Evolutionary conservation across 225 moss, liverwort and hornwort genomes (phyloP), one percentile per base, ranked within the genome.

Genomic region (Pseudisothecium myosuroides): DNA sequence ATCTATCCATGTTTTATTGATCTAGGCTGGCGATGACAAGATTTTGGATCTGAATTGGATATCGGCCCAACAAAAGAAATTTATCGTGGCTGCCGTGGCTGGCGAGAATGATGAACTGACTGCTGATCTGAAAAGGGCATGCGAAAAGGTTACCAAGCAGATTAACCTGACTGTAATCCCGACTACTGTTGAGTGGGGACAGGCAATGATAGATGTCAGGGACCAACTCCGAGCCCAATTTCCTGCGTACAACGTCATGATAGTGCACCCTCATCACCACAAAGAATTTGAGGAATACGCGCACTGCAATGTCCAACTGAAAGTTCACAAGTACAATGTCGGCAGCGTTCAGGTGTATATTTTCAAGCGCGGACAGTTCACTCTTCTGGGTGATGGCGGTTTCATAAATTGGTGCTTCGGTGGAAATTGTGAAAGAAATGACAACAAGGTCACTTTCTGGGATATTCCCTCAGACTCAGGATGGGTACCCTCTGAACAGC

Each of bases 371-470:
- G 88, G 85, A 64, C 29, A 85, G 50, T 91, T 91, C 86, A 88
- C 86, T 28, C 76, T 82, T 9, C 28, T 37, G 1, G 85, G 88
- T 67, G 78, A 86, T 19, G 67, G 17, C 6, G 88, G 88, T 23
- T 86, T 76, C 79, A 82, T 85, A 28, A 88, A 91, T 74, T 88
- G 80, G 88, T 85, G 80, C 65, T 88, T 85, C 23, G 16, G 23
- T 1, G 88, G 88, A 50, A 88, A 91, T 47, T 43, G 7, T 15
- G 0, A 50, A 39, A 15, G 83, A 87, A 28, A 69, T 5, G 12
- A 60, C 12, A n/a, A 77, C 50, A 90, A 83, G 87, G 87, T 90
- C 11, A 90, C 90, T 66, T 87, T 90, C 59, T 85, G 65, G 88
- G 82, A 88, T 88, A 45, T 73, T 73, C 45, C 73, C 29, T 73